Conservation (phyloP, 169 alveolate species). For the Plasmodium cynomolgi region DNA sequence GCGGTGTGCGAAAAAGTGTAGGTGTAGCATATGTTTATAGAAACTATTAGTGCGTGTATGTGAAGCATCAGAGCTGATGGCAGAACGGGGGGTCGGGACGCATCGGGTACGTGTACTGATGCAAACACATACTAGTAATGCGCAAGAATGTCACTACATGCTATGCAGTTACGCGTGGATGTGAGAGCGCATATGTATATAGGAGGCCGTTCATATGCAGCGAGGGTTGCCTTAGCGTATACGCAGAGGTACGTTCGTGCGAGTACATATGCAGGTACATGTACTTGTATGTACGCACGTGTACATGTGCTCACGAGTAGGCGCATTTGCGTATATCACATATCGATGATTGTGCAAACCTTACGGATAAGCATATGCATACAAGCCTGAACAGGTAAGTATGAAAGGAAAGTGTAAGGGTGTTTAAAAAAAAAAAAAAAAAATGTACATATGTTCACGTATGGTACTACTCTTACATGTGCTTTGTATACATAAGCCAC, state of each 20-base stretch:
- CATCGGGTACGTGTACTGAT: neutral
- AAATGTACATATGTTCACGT: neutral
- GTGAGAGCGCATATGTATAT: neutral
- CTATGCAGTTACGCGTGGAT: neutral
- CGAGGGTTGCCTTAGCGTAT: neutral
- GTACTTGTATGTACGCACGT: neutral
- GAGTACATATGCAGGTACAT: neutral
- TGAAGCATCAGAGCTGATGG: neutral
- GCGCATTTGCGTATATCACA: neutral
- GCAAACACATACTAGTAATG: neutral
- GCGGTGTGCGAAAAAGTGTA: neutral
- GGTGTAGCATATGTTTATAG: neutral
- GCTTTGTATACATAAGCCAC: neutral
- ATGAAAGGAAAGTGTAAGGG: neutral
- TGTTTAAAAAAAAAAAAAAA: neutral
- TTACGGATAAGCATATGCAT: neutral
- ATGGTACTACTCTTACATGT: neutral
- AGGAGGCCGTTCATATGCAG: neutral
- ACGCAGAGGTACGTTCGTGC: neutral
- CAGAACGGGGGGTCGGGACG: neutral
- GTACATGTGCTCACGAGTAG: neutral
- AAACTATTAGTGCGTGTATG: neutral
- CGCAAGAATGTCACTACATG: neutral
- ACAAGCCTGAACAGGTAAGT: neutral
- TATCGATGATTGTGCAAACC: neutral